Evolutionary conservation across 176 grass and related monocot genomes (phyloP).

Genomic region (Lolium multiflorum): DNA sequence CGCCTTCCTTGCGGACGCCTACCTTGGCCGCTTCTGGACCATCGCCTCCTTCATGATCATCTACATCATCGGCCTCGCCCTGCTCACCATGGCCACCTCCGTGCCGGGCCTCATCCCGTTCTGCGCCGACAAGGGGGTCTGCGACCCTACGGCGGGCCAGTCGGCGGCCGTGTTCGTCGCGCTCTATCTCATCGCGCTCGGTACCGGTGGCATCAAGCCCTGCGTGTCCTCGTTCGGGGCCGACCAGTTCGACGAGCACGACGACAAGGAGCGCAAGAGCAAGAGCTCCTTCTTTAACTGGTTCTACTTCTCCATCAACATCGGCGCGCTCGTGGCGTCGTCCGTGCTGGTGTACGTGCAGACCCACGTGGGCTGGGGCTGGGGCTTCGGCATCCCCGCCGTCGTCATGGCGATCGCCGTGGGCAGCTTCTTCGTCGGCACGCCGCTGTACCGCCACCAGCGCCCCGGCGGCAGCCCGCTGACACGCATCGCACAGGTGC

Average conservation of each 20-base stretch:
- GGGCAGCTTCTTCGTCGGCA: constrained; percentile 76
- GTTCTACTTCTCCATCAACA: constrained; percentile 97
- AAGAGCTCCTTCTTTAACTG: constrained; percentile 95
- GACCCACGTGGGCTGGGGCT: constrained; percentile 82
- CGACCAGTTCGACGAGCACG: constrained; percentile 82
- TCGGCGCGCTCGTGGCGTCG: constrained; percentile 78
- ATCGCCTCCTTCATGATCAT: constrained; percentile 86
- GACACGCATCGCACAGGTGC: constrained; percentile 74
- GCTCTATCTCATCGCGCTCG: constrained; percentile 75
- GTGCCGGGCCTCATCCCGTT: constrained; percentile 59
- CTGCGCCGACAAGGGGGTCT: constrained; percentile 38
- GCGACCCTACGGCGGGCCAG: constrained; percentile 61
- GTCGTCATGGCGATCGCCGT: constrained; percentile 81
- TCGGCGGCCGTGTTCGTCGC: constrained; percentile 59
- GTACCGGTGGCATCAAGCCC: constrained; percentile 90
- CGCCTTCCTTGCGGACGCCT: constrained; percentile 84
- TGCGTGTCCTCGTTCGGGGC: constrained; percentile 87
- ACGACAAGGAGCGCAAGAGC: constrained; percentile 58
- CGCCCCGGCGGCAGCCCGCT: constrained; percentile 77
- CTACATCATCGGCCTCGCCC: constrained; percentile 69
- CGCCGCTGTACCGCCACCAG: constrained; percentile 81
- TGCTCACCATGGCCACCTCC: constrained; percentile 69
- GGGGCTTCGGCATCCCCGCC: constrained; percentile 90
- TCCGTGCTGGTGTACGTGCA: constrained; percentile 88
- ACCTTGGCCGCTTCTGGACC: constrained; percentile 78